Evolutionary conservation across 177 flowering plant genomes (phyloP), one percentile per base, ranked within the genome.

Genomic region (Vitis hybrid): DNA sequence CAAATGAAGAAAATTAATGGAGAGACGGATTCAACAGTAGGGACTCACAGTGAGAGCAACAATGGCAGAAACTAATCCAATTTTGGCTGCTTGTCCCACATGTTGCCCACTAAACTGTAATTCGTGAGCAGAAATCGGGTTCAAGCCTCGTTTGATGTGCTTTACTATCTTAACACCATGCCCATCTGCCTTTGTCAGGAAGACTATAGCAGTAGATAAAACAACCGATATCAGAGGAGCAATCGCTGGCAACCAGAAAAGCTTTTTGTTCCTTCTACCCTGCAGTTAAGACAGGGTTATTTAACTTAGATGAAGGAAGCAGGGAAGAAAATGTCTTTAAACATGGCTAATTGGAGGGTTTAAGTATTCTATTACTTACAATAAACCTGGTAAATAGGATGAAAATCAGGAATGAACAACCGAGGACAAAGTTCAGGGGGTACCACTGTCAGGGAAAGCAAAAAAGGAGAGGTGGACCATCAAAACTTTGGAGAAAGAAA

Each of bases 241-340:
- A 70, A 90, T 82, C 1, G 97, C 94, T 67, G 95, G 85, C 58
- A 93, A 52, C 98, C 98, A 93, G 84, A 89, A 93, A 52, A 91
- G 78, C 62, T 86, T 93, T 78, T 81, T 93, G 82, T 86, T 84
- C 71, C 79, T 91, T 68, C 76, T 87, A 0, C 94, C 93, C 97
- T 91, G 86, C 9, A 66, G 50, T 17, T 56, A 62, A 50, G 6
- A 10, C 9, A 56, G 13, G 2, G 32, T 10, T 56, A 50, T 8
- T 4, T 21, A 30, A 2, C 5, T 21, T 26, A 6, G 18, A 61
- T 45, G 15, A 6, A 26, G 15, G 8, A 62, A 52, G 15, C 26
- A 49, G 9, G 18, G 56, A 56, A 65, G 15, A 65, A 18, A 17
- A 23, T 11, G 10, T 48, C 4, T 19, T 4, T 0, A 10, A 19